These are phyloP conservation scores for Colletotrichum plurivorum DNA, from an alignment of 2,329 filamentous ascomycete genomes.

Conservation along the genomic window DNA sequence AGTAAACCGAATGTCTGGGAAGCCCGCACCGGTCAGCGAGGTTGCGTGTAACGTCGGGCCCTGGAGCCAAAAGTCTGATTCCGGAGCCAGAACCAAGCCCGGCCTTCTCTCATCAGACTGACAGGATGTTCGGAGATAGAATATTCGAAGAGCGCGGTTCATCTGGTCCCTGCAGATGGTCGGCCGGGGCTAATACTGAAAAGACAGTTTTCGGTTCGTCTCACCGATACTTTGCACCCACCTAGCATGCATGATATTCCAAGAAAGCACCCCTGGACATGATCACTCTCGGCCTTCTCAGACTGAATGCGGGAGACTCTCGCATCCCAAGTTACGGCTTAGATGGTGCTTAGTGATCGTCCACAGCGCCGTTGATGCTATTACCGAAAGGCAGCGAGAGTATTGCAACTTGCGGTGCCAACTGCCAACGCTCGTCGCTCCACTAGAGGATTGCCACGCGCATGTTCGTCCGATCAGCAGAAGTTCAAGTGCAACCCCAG, in stretches of 20 bases:
- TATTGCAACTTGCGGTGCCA: background rate
- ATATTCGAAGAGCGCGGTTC: background rate
- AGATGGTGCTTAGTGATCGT: background rate
- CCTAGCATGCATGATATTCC: conserved; percentile 3
- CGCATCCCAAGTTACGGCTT: background rate
- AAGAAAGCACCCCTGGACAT: conserved; percentile 21
- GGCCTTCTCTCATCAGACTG: background rate
- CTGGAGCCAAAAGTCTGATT: background rate
- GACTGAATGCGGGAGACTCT: background rate
- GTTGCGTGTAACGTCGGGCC: background rate
- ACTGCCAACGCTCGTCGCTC: conserved; percentile 3
- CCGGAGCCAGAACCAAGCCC: background rate
- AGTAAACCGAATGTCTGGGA: background rate
- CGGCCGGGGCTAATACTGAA: background rate
- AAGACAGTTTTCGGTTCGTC: conserved; percentile 8
- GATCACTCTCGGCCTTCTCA: too few species aligned
- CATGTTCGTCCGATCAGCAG: conserved; percentile 18
- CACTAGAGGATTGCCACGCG: background rate
- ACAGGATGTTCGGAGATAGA: too few species aligned
- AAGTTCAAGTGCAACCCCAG: conserved; percentile 12
- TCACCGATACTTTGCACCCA: conserved; percentile 35
- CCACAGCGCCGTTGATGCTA: background rate
- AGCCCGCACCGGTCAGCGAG: conserved; percentile 8
- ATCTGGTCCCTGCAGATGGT: background rate
- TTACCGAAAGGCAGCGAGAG: too few species aligned